A percentile compares a stretch with the other conserved stretches of the same genome.
phyloP scores from a whole-genome alignment of 2,329 filamentous ascomycete species.

The Orbilia blumenaviensis region DNA sequence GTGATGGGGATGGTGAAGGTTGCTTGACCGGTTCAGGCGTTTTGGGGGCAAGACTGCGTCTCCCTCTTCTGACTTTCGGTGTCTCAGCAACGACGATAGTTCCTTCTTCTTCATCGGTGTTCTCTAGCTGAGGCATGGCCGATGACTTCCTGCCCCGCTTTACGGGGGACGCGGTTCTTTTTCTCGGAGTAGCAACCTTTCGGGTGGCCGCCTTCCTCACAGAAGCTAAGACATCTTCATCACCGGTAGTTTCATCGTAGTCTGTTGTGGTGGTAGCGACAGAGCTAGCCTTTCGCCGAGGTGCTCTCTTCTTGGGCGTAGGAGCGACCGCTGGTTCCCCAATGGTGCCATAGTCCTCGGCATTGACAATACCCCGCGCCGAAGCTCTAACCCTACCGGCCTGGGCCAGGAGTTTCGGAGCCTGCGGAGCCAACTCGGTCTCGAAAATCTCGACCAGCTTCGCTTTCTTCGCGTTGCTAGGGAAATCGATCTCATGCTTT shows the following conservation, averaged over 20 bases:
- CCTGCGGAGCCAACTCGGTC: constrained; percentile 78
- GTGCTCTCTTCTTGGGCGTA: constrained; percentile 60
- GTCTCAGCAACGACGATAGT: constrained; percentile 24
- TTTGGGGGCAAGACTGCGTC: constrained; percentile 58
- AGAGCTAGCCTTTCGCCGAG: constrained; percentile 70
- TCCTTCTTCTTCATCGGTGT: constrained; percentile 26
- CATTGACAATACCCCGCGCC: constrained; percentile 81
- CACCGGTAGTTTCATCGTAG: constrained; percentile 63
- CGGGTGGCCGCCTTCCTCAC: constrained; percentile 23
- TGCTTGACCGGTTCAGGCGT: constrained; percentile 52
- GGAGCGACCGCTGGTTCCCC: constrained; percentile 51
- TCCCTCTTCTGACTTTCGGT: constrained; percentile 33
- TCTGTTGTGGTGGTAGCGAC: constrained; percentile 67
- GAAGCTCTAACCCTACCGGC: constrained; percentile 83
- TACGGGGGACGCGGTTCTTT: constrained; percentile 40
- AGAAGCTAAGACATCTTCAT: constrained; percentile 29
- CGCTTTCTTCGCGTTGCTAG: constrained; percentile 83
- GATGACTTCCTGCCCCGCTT: constrained; percentile 50
- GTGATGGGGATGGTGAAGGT: constrained; percentile 53
- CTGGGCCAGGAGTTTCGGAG: constrained; percentile 77
- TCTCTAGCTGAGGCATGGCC: constrained; percentile 17
- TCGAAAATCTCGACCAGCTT: constrained; percentile 87
- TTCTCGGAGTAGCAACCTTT: constrained; percentile 57
- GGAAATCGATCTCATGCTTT: constrained; percentile 84
- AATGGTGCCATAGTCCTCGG: constrained; percentile 62